Base-by-base conservation (phyloP, 176 grass and related monocot genomes). In the Eleusine coracana region DNA sequence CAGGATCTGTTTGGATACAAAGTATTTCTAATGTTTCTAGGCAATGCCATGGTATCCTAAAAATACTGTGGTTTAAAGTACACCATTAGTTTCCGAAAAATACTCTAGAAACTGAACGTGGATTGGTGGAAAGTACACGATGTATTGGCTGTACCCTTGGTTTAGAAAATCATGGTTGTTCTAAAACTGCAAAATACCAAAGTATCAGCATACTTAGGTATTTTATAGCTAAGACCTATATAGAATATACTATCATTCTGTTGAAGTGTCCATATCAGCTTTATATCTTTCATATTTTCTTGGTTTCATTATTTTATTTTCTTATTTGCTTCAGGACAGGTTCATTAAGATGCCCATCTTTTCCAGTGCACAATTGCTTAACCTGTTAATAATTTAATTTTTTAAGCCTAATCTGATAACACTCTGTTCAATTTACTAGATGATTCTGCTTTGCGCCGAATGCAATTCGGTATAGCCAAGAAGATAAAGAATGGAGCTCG, bases 401-500 rank as follows among this genome's bases (percentile, higher is more conserved):
- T 59, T 66, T 66, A 50, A 82, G 20, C 44, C 66, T 83, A 75
- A 39, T 79, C 49, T 89, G 14, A 82, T 86, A 27, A 5, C 6
- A 72, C 71, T 84, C 16, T 59, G 10, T 77, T 77, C 37, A 58
- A 65, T 82, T 52, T 12, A 82, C 29, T 75, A 94, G 92, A 86
- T 89, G 85, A 85, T 77, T 81, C 69, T 78, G 83, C 86, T 46
- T 86, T 89, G 60, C 88, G 45, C 39, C 88, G 79, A 71, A 78
- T 95, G 95, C 95, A 88, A 82, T 87, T 98, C 40, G 95, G 92
- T 68, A 80, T 98, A 84, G 88, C 92, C 14, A 98, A 95, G 82
- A 98, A 98, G 89, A 95, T 98, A 83, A 98, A 98, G 85, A 98
- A 89, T 84, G 88, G 88, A 65, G 95, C 95, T 77, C 88, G 92